A percentile compares a stretch with the other conserved stretches of the same genome.
These are phyloP conservation scores for Saturnispora saitoi DNA, from an alignment of 805 yeast species.

Conservation along the genomic window DNA sequence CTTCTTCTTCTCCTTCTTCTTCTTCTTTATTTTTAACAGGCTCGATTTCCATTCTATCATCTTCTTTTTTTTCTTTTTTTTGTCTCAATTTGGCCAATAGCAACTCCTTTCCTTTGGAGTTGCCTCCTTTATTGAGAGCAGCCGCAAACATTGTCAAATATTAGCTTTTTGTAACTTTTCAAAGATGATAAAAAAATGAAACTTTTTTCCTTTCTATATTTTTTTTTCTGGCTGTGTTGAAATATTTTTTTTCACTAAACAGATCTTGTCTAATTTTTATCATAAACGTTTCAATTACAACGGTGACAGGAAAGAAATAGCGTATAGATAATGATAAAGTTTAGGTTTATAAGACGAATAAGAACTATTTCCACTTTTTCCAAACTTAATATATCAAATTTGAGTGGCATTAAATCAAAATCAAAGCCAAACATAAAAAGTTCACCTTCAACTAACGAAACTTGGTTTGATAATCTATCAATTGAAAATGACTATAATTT, in stretches of 20 bases:
- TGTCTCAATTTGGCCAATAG: conserved; percentile 2
- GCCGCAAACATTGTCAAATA: conserved; percentile 5
- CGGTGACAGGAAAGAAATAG: neutral
- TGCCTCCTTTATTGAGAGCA: neutral
- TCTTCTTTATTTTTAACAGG: conserved; percentile 4
- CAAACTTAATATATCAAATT: neutral
- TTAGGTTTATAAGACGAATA: neutral
- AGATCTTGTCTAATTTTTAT: neutral
- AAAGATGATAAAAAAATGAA: neutral
- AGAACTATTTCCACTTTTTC: neutral
- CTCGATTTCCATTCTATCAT: conserved; percentile 5
- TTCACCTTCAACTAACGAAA: neutral
- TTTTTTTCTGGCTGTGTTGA: conserved; percentile 3
- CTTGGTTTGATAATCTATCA: neutral
- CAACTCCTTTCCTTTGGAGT: neutral
- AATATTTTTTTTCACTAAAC: neutral
- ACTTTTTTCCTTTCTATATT: neutral
- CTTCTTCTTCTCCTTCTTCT: neutral
- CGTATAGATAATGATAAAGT: neutral
- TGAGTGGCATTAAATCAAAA: neutral
- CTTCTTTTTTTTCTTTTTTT: neutral
- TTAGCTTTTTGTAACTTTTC: too few relatives aligned
- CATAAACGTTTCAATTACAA: neutral
- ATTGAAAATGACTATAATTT: neutral
- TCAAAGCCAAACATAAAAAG: neutral